Evolutionary conservation across 2,329 filamentous ascomycete genomes (phyloP).

Genomic region (Ophidiomyces ophidiicola): DNA sequence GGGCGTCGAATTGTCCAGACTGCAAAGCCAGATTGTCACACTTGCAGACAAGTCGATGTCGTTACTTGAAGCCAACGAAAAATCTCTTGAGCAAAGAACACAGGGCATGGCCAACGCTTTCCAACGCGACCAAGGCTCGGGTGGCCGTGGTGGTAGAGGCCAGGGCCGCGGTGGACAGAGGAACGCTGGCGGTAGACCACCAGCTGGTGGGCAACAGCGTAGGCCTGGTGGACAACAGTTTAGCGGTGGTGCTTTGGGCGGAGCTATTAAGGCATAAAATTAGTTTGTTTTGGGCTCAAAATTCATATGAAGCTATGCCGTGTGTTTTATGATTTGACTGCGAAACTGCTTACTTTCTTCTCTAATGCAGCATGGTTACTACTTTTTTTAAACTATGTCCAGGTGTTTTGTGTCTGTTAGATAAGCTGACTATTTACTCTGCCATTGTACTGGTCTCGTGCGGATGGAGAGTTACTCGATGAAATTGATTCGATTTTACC

Average conservation of each 20-base stretch:
- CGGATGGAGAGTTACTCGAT: no score
- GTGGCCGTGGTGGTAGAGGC: slow-evolving; percentile 52
- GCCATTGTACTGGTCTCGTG: no score
- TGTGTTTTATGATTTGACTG: slow-evolving; percentile 11
- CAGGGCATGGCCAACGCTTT: slow-evolving; percentile 93
- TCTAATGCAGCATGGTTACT: slow-evolving; percentile 8
- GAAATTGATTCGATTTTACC: no score
- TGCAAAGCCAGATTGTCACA: slow-evolving; percentile 89
- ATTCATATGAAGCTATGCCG: slow-evolving; percentile 9
- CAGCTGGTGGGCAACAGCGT: slow-evolving; percentile 32
- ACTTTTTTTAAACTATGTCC: slow-evolving; percentile 13
- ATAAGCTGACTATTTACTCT: no score
- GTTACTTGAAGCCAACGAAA: slow-evolving; percentile 94
- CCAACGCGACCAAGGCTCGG: slow-evolving; percentile 76
- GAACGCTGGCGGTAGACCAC: slow-evolving; percentile 28
- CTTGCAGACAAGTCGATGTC: slow-evolving; percentile 91
- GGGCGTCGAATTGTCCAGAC: slow-evolving; percentile 90
- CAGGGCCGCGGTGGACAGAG: slow-evolving; percentile 43
- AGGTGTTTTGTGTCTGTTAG: no score
- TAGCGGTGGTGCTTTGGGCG: slow-evolving; percentile 39
- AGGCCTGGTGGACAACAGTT: slow-evolving; percentile 40
- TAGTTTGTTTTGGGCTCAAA: slow-evolving; percentile 14
- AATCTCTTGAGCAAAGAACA: slow-evolving; percentile 91
- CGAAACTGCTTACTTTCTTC: slow-evolving; percentile 5
- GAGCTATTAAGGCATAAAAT: slow-evolving; percentile 40